Base-by-base conservation (phyloP, 495 filamentous ascomycete species). In the Penicillium cosmopolitanum region DNA sequence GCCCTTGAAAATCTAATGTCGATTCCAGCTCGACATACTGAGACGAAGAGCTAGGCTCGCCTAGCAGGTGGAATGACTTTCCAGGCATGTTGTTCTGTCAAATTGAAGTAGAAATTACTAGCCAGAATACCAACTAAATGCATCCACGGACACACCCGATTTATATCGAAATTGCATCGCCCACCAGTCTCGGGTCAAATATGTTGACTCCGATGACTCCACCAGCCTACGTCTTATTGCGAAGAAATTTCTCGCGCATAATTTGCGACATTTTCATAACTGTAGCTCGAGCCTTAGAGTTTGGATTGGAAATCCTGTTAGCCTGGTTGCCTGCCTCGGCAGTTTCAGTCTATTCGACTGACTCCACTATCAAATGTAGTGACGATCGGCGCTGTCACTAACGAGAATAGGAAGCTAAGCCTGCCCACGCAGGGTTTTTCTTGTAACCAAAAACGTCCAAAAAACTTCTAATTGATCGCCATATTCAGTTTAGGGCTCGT, bases 41-140 rank as follows among this genome's bases (percentile, higher is more conserved):
- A 9, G 76, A 69, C 23, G 75, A 75, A n/a, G 68, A 70, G 19
- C 65, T 57, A 44, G 69, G 59, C 50, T 81, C 72, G 28, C 82
- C 80, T 28, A 79, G 56, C 18, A 82, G 70, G 48, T 77, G 75
- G 57, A 82, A 83, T 40, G 63, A 44, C 61, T 74, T 70, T 15
- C 60, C 65, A 31, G 69, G 47, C 77, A 81, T 78, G 34, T 42
- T 50, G 42, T 6, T 40, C 36, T 40, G 12, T 15, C 8, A n/a
- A 10, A n/a, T 10, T 18, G 43, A 46, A 46, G 15, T n/a, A 21
- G 16, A 46, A 9, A 46, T 2, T n/a, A 40, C 9, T 31, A 31
- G 8, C 36, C 36, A 40, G 36, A 40, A 40, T 1, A 44, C 50
- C 16, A 33, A 54, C 48, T 35, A 19, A 43, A 25, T 43, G 4